A percentile compares a stretch with the other conserved stretches of the same genome.
Conservation (phyloP, 1,139 yeast species). For the Candida neerlandica region DNA sequence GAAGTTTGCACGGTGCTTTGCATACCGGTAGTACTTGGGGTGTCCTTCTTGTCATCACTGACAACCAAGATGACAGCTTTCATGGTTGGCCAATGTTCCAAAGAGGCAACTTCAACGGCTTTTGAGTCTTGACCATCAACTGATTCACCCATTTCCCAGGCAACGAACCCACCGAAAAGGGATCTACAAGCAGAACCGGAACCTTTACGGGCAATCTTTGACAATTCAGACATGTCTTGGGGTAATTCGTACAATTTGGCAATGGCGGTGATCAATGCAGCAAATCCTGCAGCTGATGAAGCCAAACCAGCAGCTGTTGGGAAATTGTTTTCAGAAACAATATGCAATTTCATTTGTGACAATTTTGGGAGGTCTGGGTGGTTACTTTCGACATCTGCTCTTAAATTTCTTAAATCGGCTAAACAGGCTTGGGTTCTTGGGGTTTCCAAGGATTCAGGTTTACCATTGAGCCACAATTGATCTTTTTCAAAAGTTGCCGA, state of each 20-base stretch:
- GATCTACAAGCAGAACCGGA: slow-evolving; percentile 99
- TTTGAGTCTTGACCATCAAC: slow-evolving; percentile 83
- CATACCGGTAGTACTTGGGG: slow-evolving; percentile 95
- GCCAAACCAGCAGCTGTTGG: slow-evolving; percentile 99
- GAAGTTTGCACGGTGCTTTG: slow-evolving; percentile 91
- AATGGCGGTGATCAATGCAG: slow-evolving; percentile 88
- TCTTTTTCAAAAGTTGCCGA: slow-evolving; percentile 60
- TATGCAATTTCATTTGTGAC: slow-evolving; percentile 68
- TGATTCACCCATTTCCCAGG: slow-evolving; percentile 93
- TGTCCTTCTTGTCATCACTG: slow-evolving; percentile 90
- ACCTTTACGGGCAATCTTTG: slow-evolving; percentile 95
- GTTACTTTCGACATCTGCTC: slow-evolving; percentile 54
- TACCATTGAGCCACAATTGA: slow-evolving; percentile 81
- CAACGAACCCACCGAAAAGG: slow-evolving; percentile 94
- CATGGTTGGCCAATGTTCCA: slow-evolving; percentile 88
- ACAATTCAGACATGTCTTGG: slow-evolving; percentile 77
- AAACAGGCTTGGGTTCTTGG: slow-evolving; percentile 83
- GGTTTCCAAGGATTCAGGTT: slow-evolving; percentile 61
- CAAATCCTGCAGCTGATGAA: slow-evolving; percentile 97
- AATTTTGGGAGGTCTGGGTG: slow-evolving; percentile 60
- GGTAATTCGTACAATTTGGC: slow-evolving; percentile 83
- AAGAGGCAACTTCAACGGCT: slow-evolving; percentile 88
- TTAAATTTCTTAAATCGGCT: slow-evolving; percentile 67
- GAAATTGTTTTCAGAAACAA: slow-evolving; percentile 93
- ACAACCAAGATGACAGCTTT: slow-evolving; percentile 92